These are phyloP conservation scores for Plasmodium gonderi DNA, from an alignment of 169 alveolate genomes.

Conservation along the genomic window DNA sequence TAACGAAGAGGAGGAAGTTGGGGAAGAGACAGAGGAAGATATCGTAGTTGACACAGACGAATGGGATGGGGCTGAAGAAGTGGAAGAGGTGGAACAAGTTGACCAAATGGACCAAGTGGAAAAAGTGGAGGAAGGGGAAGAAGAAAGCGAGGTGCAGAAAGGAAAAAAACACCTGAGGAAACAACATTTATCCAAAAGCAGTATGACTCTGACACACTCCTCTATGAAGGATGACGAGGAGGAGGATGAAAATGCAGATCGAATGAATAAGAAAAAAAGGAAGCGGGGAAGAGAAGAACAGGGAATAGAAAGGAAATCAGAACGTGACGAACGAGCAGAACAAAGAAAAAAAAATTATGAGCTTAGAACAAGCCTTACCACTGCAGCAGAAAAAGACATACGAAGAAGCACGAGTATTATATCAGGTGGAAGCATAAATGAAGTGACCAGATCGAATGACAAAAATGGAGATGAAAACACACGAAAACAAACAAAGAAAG, in stretches of 20 bases:
- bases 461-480: conserved; percentile 7
- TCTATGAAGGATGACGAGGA: neutral
- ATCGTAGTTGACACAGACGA: neutral
- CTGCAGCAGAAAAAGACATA: neutral
- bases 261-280: neutral
- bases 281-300: neutral
- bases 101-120: neutral
- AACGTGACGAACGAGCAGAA: neutral
- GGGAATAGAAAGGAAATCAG: neutral
- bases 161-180: neutral
- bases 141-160: neutral
- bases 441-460: neutral
- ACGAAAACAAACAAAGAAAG: conserved; percentile 38
- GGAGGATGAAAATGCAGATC: neutral
- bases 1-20: neutral
- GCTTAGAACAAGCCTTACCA: neutral
- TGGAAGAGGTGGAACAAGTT: neutral
- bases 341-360: neutral
- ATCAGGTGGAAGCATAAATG: neutral
- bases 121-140: neutral
- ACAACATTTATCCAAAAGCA: neutral
- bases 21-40: neutral
- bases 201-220: neutral
- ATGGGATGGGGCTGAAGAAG: neutral
- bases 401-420: neutral